Conservation (phyloP, 306 rosid genomes). For the Fragaria vesca region DNA sequence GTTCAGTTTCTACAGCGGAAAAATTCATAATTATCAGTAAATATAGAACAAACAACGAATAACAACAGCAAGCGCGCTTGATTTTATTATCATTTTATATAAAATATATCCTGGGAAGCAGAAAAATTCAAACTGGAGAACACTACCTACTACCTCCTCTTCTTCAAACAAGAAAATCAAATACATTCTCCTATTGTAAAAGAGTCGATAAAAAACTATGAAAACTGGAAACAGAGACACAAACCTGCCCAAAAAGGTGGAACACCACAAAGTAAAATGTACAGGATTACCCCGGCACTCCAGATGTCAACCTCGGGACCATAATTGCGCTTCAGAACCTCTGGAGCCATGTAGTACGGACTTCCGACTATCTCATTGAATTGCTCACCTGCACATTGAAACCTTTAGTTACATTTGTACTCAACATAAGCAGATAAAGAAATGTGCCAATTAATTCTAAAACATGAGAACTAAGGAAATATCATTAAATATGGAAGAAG, state of each 20-base stretch:
- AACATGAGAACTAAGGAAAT: not conserved
- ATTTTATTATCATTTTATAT: not conserved
- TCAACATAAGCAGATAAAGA: not conserved
- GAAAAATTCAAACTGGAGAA: too few species aligned
- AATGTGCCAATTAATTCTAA: not conserved
- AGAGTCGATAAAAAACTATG: not conserved
- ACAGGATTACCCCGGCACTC: conserved; percentile 88
- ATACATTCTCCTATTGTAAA: too few species aligned
- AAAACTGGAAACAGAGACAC: conserved; percentile 15
- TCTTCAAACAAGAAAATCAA: not conserved
- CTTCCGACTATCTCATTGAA: conserved; percentile 73
- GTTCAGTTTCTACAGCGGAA: conserved; percentile 51
- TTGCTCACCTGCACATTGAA: conserved; percentile 37
- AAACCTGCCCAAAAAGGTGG: conserved; percentile 98
- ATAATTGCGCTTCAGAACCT: conserved; percentile 73
- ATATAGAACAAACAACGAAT: not conserved
- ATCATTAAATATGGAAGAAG: not conserved
- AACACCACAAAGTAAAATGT: conserved; percentile 76
- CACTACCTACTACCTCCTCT: not conserved
- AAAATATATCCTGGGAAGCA: not conserved
- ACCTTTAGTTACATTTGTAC: conserved; percentile 9
- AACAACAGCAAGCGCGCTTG: not conserved
- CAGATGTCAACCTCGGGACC: conserved; percentile 88
- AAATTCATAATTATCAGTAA: conserved; percentile 10
- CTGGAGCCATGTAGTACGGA: conserved; percentile 89